Percentiles rank a stretch among this genome's conserved stretches.
Conservation (phyloP, 495 filamentous ascomycete species). For the Melanomma pulvis-pyrius region DNA sequence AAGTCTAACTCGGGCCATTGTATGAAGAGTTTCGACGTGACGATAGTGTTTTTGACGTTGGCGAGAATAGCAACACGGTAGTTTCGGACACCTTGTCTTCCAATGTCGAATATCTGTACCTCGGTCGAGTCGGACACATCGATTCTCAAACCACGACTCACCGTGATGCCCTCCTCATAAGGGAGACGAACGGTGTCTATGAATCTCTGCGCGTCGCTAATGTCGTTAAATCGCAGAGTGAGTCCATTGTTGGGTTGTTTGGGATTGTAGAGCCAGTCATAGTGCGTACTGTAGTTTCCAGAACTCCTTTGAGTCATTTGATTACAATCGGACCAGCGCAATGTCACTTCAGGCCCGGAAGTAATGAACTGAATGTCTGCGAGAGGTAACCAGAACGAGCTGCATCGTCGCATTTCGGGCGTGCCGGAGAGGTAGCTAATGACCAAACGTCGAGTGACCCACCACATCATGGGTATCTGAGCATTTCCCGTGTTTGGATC, state of each 20-base stretch:
- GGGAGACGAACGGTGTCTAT: conserved; percentile 20
- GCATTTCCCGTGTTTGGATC: conserved; percentile 7
- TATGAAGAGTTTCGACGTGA: conserved; percentile 24
- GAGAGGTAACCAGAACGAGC: conserved; percentile 31
- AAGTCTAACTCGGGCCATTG: conserved; percentile 18
- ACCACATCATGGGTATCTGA: conserved; percentile 16
- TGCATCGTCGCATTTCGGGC: conserved; percentile 11
- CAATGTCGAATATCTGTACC: conserved; percentile 15
- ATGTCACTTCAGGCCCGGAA: conserved; percentile 9
- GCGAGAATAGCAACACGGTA: conserved; percentile 10
- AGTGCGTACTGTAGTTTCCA: conserved; percentile 8
- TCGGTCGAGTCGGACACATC: conserved; percentile 3
- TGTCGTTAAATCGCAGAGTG: conserved; percentile 5
- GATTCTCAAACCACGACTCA: conserved; percentile 4
- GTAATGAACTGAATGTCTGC: conserved; percentile 15
- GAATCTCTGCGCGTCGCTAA: conserved; percentile 3
- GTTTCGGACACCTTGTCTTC: conserved; percentile 7
- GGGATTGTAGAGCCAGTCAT: conserved; percentile 24
- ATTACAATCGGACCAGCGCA: conserved; percentile 33
- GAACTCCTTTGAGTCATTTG: conserved; percentile 11
- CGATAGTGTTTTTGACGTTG: background rate
- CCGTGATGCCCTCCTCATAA: conserved; percentile 13
- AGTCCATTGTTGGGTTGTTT: conserved; percentile 17
- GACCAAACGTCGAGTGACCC: conserved; percentile 25
- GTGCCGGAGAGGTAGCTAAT: conserved; percentile 11